Base-by-base conservation (phyloP, 2,329 filamentous ascomycete genomes). In the Simplicillium sp. region DNA sequence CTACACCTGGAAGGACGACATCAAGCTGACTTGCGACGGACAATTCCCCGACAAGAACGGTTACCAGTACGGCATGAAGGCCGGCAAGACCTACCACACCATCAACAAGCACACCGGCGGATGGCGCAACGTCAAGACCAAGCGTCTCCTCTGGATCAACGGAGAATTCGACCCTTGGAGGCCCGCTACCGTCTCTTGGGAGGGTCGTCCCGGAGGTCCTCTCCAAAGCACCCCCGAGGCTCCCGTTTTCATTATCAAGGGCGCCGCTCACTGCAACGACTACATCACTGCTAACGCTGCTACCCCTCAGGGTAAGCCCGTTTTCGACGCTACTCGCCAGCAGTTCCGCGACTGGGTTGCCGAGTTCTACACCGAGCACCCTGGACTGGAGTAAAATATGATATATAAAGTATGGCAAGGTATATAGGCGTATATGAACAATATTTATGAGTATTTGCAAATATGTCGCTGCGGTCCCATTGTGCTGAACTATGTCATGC, bases 281-380 rank as follows among this genome's bases (percentile, higher is more conserved):
- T 75, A 76, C 1, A 87, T 84, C 66, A 78, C 80, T 57, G 74
- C 84, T 50, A 75, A 70, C 1, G 57, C 61, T 0, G 71, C 72
- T 0, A 69, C 83, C 0, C 65, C 85, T 36, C 60, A 59, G 3
- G 59, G 73, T 2, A 64, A 61, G 14, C 65, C 76, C n/a, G 65
- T 73, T 2, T 81, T 85, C 53, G 57, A 59, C 36, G 57, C 70
- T 43, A 65, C 80, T 47, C 62, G 71, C 8, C 57, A 63, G 35
- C 77, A 81, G 54, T 80, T 84, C 12, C 61, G 70, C 46, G 68
- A 65, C 39, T 86, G 82, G 82, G 54, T 85, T 61, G 49, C 65
- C 42, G 75, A 80, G 50, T 81, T 73, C 67, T 41, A 59, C 44
- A 13, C 48, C 14, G 34, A 42, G 36, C 37, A 46, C 36, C 31